Evolutionary conservation across 495 filamentous ascomycete species (phyloP).

Genomic region (Neurospora discreta): DNA sequence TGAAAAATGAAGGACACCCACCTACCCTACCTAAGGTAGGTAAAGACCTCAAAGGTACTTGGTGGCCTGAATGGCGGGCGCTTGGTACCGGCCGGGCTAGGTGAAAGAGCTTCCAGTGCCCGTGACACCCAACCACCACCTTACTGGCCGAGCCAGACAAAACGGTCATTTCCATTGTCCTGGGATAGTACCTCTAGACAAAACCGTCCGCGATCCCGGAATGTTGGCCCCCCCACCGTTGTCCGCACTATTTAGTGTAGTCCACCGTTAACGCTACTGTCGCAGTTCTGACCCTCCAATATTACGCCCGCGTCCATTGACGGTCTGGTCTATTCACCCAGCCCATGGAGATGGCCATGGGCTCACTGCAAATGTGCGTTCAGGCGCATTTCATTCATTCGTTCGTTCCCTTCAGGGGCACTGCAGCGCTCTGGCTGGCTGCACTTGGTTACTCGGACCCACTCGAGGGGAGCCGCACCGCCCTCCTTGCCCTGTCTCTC

Average conservation of each 20-base stretch:
- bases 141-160: background rate
- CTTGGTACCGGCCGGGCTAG: too few relatives aligned
- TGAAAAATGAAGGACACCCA: too few relatives aligned
- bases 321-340: background rate
- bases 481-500: constrained; percentile 20
- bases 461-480: constrained; percentile 21
- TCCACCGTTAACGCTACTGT: background rate
- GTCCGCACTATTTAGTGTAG: background rate
- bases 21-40: too few relatives aligned
- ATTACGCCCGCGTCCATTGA: background rate
- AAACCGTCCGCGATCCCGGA: background rate
- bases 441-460: constrained; percentile 8
- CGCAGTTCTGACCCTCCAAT: background rate
- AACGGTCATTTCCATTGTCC: background rate
- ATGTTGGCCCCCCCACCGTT: background rate
- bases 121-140: background rate
- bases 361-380: background rate
- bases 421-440: background rate
- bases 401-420: background rate
- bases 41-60: background rate
- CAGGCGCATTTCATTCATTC: background rate
- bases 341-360: background rate
- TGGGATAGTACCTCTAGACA: background rate
- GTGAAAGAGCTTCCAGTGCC: background rate
- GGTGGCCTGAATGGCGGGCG: background rate